These are phyloP conservation scores for Polytrichum commune DNA, from an alignment of 225 moss, liverwort and hornwort genomes.

Conservation along the genomic window DNA sequence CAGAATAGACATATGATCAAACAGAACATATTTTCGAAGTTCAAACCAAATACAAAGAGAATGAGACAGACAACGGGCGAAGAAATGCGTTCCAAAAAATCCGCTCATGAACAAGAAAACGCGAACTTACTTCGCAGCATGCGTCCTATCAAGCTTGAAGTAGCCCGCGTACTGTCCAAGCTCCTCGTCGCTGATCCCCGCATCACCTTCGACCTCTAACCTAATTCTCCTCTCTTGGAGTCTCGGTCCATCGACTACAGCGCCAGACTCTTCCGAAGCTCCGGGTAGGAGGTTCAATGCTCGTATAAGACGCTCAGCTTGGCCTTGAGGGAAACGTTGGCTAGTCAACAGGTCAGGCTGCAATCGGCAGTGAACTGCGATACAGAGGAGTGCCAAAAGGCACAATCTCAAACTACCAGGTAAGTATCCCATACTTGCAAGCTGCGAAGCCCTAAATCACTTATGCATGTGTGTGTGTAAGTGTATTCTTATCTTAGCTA, in stretches of 20 bases:
- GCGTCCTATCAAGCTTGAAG: constrained; percentile 57
- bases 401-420: neutral
- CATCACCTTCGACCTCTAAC: constrained; percentile 35
- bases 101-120: neutral
- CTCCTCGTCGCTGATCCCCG: constrained; percentile 39
- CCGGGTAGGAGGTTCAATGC: constrained; percentile 49
- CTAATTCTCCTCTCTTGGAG: constrained; percentile 44
- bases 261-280: constrained; percentile 17
- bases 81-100: neutral
- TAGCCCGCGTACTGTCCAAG: constrained; percentile 70
- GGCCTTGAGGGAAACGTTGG: constrained; percentile 43
- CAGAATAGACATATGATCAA: too few species aligned
- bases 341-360: constrained; percentile 5
- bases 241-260: constrained; percentile 19
- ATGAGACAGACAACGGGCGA: neutral
- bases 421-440: too few species aligned
- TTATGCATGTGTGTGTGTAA: too few species aligned
- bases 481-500: too few species aligned
- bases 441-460: too few species aligned
- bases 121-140: constrained; percentile 48
- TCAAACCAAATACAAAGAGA: too few species aligned
- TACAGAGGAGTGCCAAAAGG: constrained; percentile 23
- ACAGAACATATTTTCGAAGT: too few species aligned
- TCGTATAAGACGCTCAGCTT: constrained; percentile 68
- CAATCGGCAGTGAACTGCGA: constrained; percentile 13